Evolutionary conservation across 306 rosid genomes (phyloP), one percentile per base, ranked within the genome.

Genomic region (Trichosanthes truncata): DNA sequence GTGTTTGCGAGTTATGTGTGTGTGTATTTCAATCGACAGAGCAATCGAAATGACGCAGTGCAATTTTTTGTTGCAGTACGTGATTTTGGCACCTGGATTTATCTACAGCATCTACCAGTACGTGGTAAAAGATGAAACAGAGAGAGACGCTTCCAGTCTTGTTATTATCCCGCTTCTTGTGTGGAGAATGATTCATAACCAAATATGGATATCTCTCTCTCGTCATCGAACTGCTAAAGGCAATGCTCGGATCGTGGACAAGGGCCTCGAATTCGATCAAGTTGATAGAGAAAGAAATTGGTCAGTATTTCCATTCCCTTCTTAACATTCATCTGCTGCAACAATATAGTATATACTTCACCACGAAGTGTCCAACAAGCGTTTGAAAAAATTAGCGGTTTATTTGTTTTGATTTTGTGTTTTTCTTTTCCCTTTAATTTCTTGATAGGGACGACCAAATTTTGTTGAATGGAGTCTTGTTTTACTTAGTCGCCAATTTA

Each of bases 401-500:
- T 21, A 6, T 15, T 63, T 15, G 20, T 63, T 63, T 33, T 69
- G n/a, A 43, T 49, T 49, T 15, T 74, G 20, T 4, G n/a, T n/a
- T n/a, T 26, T 77, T 56, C 25, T 29, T 12, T 6, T 0, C 6
- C 6, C 3, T 17, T n/a, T 20, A 13, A 65, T 17, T 36, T 48
- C 20, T 33, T 15, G 4, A 29, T 69, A 88, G 91, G 91, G 91
- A 88, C 71, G 87, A 85, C 23, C 91, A 88, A 51, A 84, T 88
- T 29, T 11, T 88, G 46, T 69, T 85, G 23, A 82, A 68, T 51
- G 87, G 78, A 35, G 6, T 56, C 0, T 0, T 84, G 2, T 45
- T 82, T 62, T 88, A 80, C 79, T 0, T 78, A 14, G 77, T 10
- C 2, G 26, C 2, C 7, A 43, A 78, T 26, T 5, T 40, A 4